Conservation (phyloP, 441 rosid species). For the Pelargonium fulgidum region DNA sequence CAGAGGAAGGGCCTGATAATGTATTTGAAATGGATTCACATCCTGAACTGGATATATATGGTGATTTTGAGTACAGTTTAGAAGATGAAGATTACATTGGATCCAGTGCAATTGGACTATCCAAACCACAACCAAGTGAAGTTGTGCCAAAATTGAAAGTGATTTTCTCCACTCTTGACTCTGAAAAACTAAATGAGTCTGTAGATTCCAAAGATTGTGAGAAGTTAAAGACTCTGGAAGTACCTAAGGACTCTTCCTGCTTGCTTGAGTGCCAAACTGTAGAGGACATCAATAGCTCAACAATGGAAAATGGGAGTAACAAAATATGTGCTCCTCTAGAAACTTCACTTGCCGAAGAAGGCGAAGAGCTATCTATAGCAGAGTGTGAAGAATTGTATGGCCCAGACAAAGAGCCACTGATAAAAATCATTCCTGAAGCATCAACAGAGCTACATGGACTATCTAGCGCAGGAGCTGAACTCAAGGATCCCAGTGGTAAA, state of each 20-base stretch:
- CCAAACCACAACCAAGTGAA: constrained; percentile 46
- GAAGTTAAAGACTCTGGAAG: constrained; percentile 28
- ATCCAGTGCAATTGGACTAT: constrained; percentile 37
- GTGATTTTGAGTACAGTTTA: constrained; percentile 79
- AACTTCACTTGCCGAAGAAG: constrained; percentile 35
- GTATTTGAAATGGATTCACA: constrained; percentile 53
- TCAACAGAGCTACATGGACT: constrained; percentile 16
- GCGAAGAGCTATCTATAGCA: constrained; percentile 51
- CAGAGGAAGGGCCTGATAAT: constrained; percentile 51
- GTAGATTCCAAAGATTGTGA: constrained; percentile 29
- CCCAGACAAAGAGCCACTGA: constrained; percentile 69
- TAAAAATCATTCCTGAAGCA: constrained; percentile 41
- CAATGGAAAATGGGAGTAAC: constrained; percentile 23
- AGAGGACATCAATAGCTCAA: constrained; percentile 19
- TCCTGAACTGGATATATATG: constrained; percentile 72
- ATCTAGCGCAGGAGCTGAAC: constrained; percentile 26
- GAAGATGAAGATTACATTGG: constrained; percentile 83
- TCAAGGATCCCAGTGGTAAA: constrained; percentile 18
- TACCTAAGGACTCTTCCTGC: constrained; percentile 22
- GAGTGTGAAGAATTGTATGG: constrained; percentile 91
- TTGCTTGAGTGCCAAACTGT: constrained; percentile 17
- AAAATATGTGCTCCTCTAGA: constrained; percentile 23
- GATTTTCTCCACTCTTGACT: constrained; percentile 52
- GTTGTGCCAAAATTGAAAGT: constrained; percentile 55
- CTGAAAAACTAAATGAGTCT: constrained; percentile 34